phyloP scores from a whole-genome alignment of 805 yeast genomes.

The Zygoascus tannicola region DNA sequence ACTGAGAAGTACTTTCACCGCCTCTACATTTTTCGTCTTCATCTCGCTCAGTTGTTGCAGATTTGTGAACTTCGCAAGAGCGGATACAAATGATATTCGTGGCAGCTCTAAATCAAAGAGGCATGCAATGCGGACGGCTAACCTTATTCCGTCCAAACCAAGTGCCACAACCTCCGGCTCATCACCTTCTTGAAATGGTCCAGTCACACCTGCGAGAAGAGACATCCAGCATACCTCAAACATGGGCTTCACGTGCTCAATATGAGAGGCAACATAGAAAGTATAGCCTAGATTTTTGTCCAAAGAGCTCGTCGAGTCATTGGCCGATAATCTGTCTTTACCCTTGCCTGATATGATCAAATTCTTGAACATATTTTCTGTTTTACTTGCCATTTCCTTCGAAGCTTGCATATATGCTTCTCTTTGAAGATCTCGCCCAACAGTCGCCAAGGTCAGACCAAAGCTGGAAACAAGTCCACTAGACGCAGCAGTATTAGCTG shows the following conservation, averaged over 20 bases:
- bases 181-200: conserved; percentile 78
- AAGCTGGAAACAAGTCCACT: conserved; percentile 26
- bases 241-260: conserved; percentile 85
- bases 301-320: conserved; percentile 27
- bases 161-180: conserved; percentile 47
- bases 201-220: conserved; percentile 84
- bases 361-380: conserved; percentile 71
- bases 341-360: conserved; percentile 24
- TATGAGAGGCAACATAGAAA: conserved; percentile 75
- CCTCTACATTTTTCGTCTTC: conserved; percentile 69
- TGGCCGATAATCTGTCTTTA: conserved; percentile 19
- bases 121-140: conserved; percentile 76
- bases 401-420: conserved; percentile 93
- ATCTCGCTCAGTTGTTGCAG: conserved; percentile 71
- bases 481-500: conserved; percentile 30
- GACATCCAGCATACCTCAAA: conserved; percentile 98
- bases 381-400: conserved; percentile 78
- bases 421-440: conserved; percentile 49
- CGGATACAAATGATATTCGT: conserved; percentile 80
- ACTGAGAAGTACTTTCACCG: conserved; percentile 63
- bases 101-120: conserved; percentile 78
- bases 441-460: conserved; percentile 40
- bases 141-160: conserved; percentile 77
- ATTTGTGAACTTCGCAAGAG: conserved; percentile 78
- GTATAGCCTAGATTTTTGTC: conserved; percentile 26